Base-by-base conservation (phyloP, 768 basidiomycete species). In the Termitomyces sp. region DNA sequence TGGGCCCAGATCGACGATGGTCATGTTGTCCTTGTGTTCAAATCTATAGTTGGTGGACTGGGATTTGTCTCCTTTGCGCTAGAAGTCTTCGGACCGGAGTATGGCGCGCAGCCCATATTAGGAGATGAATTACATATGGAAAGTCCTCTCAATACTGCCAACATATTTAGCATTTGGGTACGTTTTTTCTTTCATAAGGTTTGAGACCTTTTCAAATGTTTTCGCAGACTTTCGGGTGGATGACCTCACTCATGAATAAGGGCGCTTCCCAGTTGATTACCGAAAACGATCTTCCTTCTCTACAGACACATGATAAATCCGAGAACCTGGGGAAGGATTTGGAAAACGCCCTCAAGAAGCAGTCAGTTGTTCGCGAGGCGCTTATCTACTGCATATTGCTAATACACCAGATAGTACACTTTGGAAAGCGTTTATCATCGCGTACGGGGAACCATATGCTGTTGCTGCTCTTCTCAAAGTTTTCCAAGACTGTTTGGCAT, bases 221-320 rank as follows among this genome's bases (percentile, higher is more conserved):
- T 50, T 22, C 43, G 2, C 14, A 81, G 80, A 85, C 84, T 0
- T 98, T 98, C 65, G 71, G 75, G 0, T 98, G 93, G 93, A 80
- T 98, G 75, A 91, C 90, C 1, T 79, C 80, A 0, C 78, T 93
- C 17, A 80, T 94, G 83, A 77, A 73, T 60, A 85, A 85, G 63
- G 89, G 89, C 32, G 77, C 79, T 0, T 66, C 70, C 5, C 70
- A 80, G 51, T 84, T 80, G 65, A 85, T 98, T 55, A 88, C 87
- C 1, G 93, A 96, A 66, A 79, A 87, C 28, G 96, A 98, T 64
- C 78, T 98, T 22, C 93, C 93, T 42, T 78, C 84, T 0, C 74
- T 97, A 24, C 72, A 82, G 24, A 72, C 84, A 0, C 64, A 70
- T 9, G 91, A 97, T 63, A 83, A 87, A 60, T 85, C 92, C 0